Evolutionary conservation across 2,329 filamentous ascomycete genomes (phyloP).

Genomic region (Colletotrichum salicis): DNA sequence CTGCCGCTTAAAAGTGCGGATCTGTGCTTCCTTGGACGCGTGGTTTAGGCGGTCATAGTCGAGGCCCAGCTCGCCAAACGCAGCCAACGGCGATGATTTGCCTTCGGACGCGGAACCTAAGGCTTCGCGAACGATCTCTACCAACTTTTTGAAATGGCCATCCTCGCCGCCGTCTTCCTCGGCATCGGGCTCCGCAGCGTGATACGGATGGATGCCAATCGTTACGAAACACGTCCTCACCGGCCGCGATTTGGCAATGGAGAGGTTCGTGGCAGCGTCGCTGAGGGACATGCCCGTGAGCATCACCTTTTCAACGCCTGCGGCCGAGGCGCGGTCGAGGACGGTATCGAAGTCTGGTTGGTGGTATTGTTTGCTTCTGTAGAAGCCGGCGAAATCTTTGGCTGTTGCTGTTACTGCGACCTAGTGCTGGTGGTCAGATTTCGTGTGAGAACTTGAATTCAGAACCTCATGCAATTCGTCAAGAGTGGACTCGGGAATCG

Average conservation of each 20-base stretch:
- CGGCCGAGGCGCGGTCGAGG: slow-evolving; percentile 52
- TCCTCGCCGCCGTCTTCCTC: slow-evolving; percentile 38
- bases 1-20: slow-evolving; percentile 52
- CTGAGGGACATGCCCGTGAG: slow-evolving; percentile 51
- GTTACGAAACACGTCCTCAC: slow-evolving; percentile 52
- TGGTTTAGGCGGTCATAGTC: slow-evolving; percentile 59
- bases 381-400: slow-evolving; percentile 60
- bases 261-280: slow-evolving; percentile 43
- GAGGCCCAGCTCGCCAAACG: slow-evolving; percentile 61
- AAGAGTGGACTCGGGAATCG: not conserved
- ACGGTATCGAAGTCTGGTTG: slow-evolving; percentile 54
- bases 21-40: slow-evolving; percentile 53
- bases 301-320: slow-evolving; percentile 55
- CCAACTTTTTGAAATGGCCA: slow-evolving; percentile 41
- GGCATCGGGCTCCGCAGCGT: slow-evolving; percentile 55
- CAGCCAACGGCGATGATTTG: slow-evolving; percentile 46
- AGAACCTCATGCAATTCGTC: not conserved
- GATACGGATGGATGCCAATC: slow-evolving; percentile 62
- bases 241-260: slow-evolving; percentile 43
- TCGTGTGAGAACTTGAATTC: not conserved
- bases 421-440: slow-evolving; percentile 33
- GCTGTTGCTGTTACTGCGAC: slow-evolving; percentile 52
- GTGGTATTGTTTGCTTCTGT: slow-evolving; percentile 61
- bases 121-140: slow-evolving; percentile 38
- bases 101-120: slow-evolving; percentile 15